These are phyloP conservation scores for Penstemon davidsonii DNA, from an alignment of 257 asterid genomes.

Conservation along the genomic window DNA sequence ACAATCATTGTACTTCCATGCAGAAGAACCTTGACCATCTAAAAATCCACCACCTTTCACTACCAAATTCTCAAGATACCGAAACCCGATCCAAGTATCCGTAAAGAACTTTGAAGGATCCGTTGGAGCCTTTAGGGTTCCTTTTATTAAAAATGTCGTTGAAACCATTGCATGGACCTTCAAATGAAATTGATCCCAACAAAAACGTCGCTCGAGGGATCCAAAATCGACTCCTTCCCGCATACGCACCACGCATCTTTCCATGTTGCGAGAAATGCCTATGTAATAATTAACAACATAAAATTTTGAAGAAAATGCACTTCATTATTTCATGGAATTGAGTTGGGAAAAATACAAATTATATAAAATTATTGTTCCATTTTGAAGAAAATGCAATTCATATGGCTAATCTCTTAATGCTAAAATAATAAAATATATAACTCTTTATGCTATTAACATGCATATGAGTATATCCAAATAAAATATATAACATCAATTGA, in stretches of 20 bases:
- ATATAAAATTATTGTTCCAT: too few species aligned
- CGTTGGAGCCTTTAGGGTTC: slow-evolving; percentile 49
- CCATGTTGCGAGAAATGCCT: slow-evolving; percentile 78
- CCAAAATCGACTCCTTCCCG: slow-evolving; percentile 46
- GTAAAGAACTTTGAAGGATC: slow-evolving; percentile 28
- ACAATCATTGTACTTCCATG: slow-evolving; percentile 76
- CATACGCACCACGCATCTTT: slow-evolving; percentile 51
- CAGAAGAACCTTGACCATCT: slow-evolving; percentile 71
- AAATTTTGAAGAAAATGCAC: too few species aligned
- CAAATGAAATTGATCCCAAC: slow-evolving; percentile 43
- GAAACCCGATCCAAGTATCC: slow-evolving; percentile 73
- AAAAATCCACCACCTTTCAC: slow-evolving; percentile 68
- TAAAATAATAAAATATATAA: too few species aligned
- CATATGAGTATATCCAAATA: too few species aligned
- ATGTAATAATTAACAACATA: neutral
- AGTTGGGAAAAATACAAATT: too few species aligned
- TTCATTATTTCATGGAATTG: too few species aligned
- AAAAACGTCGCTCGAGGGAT: slow-evolving; percentile 56
- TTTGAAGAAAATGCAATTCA: too few species aligned
- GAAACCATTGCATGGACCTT: slow-evolving; percentile 55
- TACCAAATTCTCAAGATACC: slow-evolving; percentile 40
- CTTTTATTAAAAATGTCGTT: slow-evolving; percentile 38
- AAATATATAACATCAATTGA: too few species aligned
- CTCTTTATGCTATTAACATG: too few species aligned
- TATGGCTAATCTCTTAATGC: too few species aligned